Evolutionary conservation across 441 rosid species (phyloP).

Genomic region (Populus hybrid): DNA sequence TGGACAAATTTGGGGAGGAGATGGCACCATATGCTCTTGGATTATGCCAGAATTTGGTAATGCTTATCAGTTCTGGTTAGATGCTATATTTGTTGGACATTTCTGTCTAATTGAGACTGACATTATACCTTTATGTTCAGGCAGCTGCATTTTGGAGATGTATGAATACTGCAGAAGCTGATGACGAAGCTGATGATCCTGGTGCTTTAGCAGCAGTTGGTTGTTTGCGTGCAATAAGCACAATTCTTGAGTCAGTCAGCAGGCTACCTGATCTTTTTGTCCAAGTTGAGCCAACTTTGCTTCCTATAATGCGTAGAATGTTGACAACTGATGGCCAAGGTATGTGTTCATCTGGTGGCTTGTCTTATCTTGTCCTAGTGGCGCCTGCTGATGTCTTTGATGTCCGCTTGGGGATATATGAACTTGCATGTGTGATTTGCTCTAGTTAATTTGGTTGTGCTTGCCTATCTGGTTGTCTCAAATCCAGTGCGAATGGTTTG

Average conservation of each 20-base stretch:
- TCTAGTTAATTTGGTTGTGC: not conserved
- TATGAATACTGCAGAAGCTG: conserved; percentile 83
- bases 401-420: not conserved
- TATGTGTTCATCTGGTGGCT: conserved; percentile 18
- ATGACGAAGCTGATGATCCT: conserved; percentile 90
- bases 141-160: conserved; percentile 99
- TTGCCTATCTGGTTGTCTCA: not conserved
- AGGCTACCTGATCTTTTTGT: conserved; percentile 93
- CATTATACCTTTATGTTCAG: conserved; percentile 36
- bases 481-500: not conserved
- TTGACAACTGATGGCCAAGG: conserved; percentile 99
- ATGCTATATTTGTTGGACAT: not conserved
- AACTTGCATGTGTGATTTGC: not conserved
- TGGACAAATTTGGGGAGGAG: conserved; percentile 98
- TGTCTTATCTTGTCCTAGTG: not conserved
- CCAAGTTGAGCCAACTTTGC: conserved; percentile 89
- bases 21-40: conserved; percentile 98
- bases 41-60: conserved; percentile 97
- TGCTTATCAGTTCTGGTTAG: conserved; percentile 2
- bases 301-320: conserved; percentile 97
- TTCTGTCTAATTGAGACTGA: conserved; percentile 18
- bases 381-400: not conserved
- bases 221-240: conserved; percentile 97
- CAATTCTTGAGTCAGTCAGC: conserved; percentile 96
- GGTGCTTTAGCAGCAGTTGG: conserved; percentile 99